A percentile compares a stretch with the other conserved stretches of the same genome.
phyloP scores from a whole-genome alignment of 352 stramenopile species.

The Blastocystis hominis region DNA sequence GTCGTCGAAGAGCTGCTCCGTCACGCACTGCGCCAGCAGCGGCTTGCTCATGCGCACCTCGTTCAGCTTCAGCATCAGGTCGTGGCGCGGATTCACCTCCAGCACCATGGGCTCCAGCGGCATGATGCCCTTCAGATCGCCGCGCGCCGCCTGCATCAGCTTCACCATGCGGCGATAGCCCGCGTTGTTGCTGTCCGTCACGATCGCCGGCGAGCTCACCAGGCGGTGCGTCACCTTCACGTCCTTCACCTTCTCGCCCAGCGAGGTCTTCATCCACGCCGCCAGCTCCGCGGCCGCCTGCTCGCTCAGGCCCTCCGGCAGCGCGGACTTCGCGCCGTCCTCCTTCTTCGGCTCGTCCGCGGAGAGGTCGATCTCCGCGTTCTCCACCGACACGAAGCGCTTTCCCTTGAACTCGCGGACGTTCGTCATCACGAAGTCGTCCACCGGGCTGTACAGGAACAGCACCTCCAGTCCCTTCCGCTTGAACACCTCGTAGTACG shows the following conservation, averaged over 20 bases:
- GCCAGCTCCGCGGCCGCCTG: constrained; percentile 71
- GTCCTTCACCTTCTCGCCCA: constrained; percentile 59
- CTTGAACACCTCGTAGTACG: constrained; percentile 98
- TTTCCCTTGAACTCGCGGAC: constrained; percentile 87
- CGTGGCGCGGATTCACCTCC: constrained; percentile 93
- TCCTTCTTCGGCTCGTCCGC: constrained; percentile 66
- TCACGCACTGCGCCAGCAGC: constrained; percentile 63
- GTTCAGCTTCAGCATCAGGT: constrained; percentile 85
- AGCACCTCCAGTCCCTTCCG: constrained; percentile 79
- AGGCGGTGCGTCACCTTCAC: constrained; percentile 77
- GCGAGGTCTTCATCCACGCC: constrained; percentile 65
- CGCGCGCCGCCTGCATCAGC: constrained; percentile 80
- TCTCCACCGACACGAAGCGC: constrained; percentile 87
- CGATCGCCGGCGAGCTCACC: constrained; percentile 89
- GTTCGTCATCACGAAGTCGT: constrained; percentile 99
- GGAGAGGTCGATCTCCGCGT: constrained; percentile 82
- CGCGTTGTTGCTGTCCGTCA: constrained; percentile 92
- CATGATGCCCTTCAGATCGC: constrained; percentile 62
- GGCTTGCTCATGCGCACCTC: constrained; percentile 72
- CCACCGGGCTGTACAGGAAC: constrained; percentile 94
- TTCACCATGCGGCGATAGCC: constrained; percentile 95
- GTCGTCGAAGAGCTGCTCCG: constrained; percentile 92
- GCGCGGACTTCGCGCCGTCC: constrained; percentile 44
- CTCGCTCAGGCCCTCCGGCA: constrained; percentile 68
- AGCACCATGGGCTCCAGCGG: constrained; percentile 82